phyloP scores from a whole-genome alignment of 2,329 filamentous ascomycete genomes.

The Eutypella sp. region DNA sequence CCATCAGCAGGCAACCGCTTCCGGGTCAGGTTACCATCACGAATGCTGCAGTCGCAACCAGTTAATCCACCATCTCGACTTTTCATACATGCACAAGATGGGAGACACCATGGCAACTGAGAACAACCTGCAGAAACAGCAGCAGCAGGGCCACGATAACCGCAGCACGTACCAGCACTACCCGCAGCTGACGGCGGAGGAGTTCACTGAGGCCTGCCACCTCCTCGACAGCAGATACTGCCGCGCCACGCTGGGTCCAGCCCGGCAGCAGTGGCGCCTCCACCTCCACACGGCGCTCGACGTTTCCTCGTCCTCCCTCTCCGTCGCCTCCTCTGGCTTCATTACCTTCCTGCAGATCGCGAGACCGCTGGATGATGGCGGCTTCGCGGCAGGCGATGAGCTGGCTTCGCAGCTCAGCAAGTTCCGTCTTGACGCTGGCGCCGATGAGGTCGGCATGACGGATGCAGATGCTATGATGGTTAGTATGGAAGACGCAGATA shows the following conservation, averaged over 20 bases:
- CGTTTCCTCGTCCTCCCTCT: constrained; percentile 37
- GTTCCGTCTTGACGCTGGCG: constrained; percentile 37
- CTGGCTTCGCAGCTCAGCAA: constrained; percentile 41
- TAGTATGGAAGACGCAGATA: constrained; percentile 46
- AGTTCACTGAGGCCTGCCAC: constrained; percentile 63
- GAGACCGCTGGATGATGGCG: constrained; percentile 40
- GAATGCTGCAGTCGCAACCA: too few species aligned
- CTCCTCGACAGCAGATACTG: constrained; percentile 55
- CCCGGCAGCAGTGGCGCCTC: constrained; percentile 52
- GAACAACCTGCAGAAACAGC: neutral
- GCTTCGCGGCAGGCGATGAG: constrained; percentile 39
- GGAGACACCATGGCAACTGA: neutral
- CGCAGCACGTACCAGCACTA: constrained; percentile 46
- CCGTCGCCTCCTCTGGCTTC: constrained; percentile 34
- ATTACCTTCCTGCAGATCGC: constrained; percentile 53
- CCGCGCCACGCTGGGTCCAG: constrained; percentile 50
- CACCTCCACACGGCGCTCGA: constrained; percentile 47
- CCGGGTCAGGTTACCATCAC: too few species aligned
- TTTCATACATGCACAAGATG: neutral
- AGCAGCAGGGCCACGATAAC: constrained; percentile 10
- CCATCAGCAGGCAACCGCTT: too few species aligned
- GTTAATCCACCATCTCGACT: too few species aligned
- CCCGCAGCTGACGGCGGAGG: constrained; percentile 55
- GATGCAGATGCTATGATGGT: constrained; percentile 42
- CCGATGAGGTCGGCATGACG: constrained; percentile 15